phyloP scores from a whole-genome alignment of 75 land plant species.

The Pinus taeda region DNA sequence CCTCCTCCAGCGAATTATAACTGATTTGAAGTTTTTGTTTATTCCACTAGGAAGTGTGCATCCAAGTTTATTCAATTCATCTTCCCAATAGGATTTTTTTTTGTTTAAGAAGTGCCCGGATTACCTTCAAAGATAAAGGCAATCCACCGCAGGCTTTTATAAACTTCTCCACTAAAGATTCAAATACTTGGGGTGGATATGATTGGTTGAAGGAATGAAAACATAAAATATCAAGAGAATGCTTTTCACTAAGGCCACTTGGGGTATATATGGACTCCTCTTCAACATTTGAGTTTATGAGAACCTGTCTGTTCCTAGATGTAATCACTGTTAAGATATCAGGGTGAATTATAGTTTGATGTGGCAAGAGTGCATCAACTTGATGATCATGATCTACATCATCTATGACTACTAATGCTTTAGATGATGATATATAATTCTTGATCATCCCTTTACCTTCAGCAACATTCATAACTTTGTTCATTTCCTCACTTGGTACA shows the following conservation, averaged over 20 bases:
- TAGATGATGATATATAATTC: neutral
- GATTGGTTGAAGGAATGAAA: neutral
- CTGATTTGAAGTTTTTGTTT: no score
- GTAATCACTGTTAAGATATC: neutral
- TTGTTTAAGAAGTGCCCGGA: no score
- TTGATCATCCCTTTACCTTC: neutral
- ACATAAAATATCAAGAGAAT: neutral
- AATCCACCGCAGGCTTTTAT: no score
- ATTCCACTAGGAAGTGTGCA: no score
- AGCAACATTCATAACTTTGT: neutral
- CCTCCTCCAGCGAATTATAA: no score
- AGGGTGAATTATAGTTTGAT: neutral
- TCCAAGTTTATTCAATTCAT: no score
- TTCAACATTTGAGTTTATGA: neutral
- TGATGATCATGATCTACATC: neutral
- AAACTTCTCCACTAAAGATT: neutral
- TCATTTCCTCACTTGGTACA: neutral
- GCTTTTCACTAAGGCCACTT: no score
- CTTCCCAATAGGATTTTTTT: no score
- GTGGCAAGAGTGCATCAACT: neutral
- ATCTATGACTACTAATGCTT: neutral
- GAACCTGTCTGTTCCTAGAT: neutral
- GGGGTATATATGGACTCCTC: neutral
- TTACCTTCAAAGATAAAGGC: no score
- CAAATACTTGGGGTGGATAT: neutral